Percentiles rank a stretch among this genome's conserved stretches.
Conservation (phyloP, 805 yeast species). For the Hanseniaspora meyeri region DNA sequence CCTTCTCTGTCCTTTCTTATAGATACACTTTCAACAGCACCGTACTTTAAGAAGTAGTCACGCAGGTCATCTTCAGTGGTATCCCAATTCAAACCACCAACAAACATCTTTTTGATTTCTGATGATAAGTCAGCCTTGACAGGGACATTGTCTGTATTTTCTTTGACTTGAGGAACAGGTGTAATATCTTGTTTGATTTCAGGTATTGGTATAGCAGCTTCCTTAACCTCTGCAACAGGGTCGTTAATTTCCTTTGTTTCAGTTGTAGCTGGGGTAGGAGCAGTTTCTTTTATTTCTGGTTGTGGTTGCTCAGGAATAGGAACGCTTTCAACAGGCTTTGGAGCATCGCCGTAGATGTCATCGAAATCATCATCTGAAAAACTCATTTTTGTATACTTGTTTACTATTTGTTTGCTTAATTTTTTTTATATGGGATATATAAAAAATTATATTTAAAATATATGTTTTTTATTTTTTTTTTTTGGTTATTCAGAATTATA, state of each 20-base stretch:
- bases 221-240: constrained; percentile 19
- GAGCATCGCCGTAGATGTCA: constrained; percentile 54
- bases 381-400: constrained; percentile 35
- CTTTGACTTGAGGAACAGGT: background rate
- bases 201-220: constrained; percentile 1
- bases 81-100: constrained; percentile 97
- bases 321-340: constrained; percentile 16
- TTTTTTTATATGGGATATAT: background rate
- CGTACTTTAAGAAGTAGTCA: constrained; percentile 74
- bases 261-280: constrained; percentile 17
- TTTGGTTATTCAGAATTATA: background rate
- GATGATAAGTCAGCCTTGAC: constrained; percentile 43
- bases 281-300: constrained; percentile 15
- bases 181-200: background rate
- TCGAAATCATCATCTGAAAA: constrained; percentile 83
- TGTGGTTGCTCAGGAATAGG: constrained; percentile 3
- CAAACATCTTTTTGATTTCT: constrained; percentile 83
- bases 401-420: background rate
- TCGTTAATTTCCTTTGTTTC: constrained; percentile 19
- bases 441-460: background rate
- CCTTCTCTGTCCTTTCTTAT: constrained; percentile 92
- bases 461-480: background rate
- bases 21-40: constrained; percentile 75
- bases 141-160: constrained; percentile 15
- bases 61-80: constrained; percentile 79